Conservation (phyloP, 2,329 filamentous ascomycete species). For the Ceratocystis variospora region DNA sequence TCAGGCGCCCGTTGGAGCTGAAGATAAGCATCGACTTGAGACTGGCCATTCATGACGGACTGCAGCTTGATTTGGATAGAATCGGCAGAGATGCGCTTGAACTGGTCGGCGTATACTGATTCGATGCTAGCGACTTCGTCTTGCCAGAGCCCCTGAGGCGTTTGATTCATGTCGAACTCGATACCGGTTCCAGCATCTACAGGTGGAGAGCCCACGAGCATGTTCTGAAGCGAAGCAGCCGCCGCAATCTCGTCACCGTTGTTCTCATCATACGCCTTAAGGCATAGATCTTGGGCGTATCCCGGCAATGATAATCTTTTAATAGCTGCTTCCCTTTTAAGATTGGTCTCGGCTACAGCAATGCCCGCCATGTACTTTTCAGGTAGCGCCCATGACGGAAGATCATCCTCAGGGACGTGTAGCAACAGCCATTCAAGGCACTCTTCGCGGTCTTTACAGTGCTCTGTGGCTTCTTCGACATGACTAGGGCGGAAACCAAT, state of each 20-base stretch:
- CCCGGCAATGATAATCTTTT: slow-evolving; percentile 70
- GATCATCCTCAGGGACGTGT: slow-evolving; percentile 90
- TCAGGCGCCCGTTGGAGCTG: slow-evolving; percentile 58
- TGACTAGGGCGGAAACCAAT: slow-evolving; percentile 84
- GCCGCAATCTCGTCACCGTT: slow-evolving; percentile 60
- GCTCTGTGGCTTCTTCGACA: slow-evolving; percentile 69
- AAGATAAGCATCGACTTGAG: slow-evolving; percentile 39
- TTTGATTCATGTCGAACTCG: slow-evolving; percentile 33
- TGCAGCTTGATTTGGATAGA: slow-evolving; percentile 58
- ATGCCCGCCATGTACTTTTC: slow-evolving; percentile 86
- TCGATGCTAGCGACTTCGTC: slow-evolving; percentile 76
- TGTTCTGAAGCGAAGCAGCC: slow-evolving; percentile 62
- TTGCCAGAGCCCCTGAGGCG: slow-evolving; percentile 56
- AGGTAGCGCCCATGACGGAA: slow-evolving; percentile 84
- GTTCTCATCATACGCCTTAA: slow-evolving; percentile 57
- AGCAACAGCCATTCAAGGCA: slow-evolving; percentile 91
- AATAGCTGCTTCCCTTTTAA: slow-evolving; percentile 68
- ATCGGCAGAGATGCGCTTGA: slow-evolving; percentile 43
- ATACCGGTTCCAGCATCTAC: slow-evolving; percentile 10
- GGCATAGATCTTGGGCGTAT: slow-evolving; percentile 73
- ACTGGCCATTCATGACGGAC: slow-evolving; percentile 38
- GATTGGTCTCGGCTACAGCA: slow-evolving; percentile 66
- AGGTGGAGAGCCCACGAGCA: slow-evolving; percentile 24
- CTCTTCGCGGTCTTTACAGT: slow-evolving; percentile 86
- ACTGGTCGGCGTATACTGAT: slow-evolving; percentile 71